Evolutionary conservation across 495 filamentous ascomycete genomes (phyloP), one percentile per base, ranked within the genome.

Genomic region (Aspergillus sparsus): DNA sequence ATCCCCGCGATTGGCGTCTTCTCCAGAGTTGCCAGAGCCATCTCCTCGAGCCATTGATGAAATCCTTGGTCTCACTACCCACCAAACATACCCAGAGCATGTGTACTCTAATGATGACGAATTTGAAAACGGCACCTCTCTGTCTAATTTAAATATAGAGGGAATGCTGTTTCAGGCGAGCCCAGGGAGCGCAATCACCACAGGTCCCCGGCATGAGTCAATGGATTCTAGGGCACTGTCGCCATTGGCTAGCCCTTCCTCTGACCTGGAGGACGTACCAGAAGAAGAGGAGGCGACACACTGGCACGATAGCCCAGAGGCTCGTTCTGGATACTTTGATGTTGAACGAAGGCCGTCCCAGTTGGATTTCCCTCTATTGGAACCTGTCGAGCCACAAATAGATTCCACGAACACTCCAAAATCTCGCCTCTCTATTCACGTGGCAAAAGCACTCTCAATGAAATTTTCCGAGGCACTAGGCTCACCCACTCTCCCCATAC

Each of bases 241-340:
- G 64, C 55, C 62, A n/a, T 46, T 64, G 10, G 61, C 65, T 39
- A 77, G 59, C 53, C 72, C 72, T 44, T 64, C 75, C 5, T 77
- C 76, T 21, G 74, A 83, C 27, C 68, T 92, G 33, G 79, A 85
- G 39, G 80, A 91, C 59, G 89, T 94, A 10, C 85, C 87, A 3
- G 90, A 95, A 68, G 90, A 93, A 66, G 89, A 92, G 45, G 71
- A 76, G 65, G 62, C 62, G 9, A 74, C 71, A 7, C 66, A 69
- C 31, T 61, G 69, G 61, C 73, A 71, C 62, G 66, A 72, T 32
- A 74, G 68, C 46, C 66, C 72, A 0, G 64, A 68, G 13, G 55
- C 49, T 53, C 58, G 46, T 65, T 13, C 62, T 50, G 45, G 45
- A 31, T 64, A 61, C 6, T 31, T 55, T n/a, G 55, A 62, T 5